A percentile compares a stretch with the other conserved stretches of the same genome.
Conservation (phyloP, 1,284 basidiomycete species). For the Leccinum pachyderme region DNA sequence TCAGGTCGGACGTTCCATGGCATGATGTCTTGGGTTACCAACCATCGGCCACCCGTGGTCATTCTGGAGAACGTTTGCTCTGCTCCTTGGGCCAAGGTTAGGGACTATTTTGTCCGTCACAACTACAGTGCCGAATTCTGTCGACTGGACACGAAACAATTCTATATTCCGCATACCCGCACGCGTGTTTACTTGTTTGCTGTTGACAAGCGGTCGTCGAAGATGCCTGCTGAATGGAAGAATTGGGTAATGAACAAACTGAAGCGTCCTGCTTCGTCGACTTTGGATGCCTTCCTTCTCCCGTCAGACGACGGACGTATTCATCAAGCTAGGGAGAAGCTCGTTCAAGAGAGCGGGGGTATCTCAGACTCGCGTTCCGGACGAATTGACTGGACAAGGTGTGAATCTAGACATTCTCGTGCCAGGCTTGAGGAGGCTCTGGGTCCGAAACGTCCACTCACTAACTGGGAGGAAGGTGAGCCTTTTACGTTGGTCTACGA, state of each 20-base stretch:
- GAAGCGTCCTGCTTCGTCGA: conserved; percentile 83
- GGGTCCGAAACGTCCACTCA: conserved; percentile 83
- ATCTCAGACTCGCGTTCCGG: conserved; percentile 62
- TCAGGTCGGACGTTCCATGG: conserved; percentile 88
- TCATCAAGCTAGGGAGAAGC: conserved; percentile 82
- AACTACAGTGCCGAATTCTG: conserved; percentile 75
- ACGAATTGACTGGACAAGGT: conserved; percentile 88
- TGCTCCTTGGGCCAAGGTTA: conserved; percentile 84
- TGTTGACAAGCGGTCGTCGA: conserved; percentile 57
- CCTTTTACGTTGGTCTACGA: background rate
- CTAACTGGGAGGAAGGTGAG: conserved; percentile 89
- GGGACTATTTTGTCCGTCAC: conserved; percentile 71
- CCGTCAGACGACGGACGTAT: conserved; percentile 89
- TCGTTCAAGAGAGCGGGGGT: conserved; percentile 62
- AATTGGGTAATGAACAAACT: conserved; percentile 60
- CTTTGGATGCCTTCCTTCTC: conserved; percentile 90
- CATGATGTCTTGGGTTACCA: conserved; percentile 91
- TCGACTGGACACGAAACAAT: conserved; percentile 89
- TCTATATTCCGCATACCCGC: conserved; percentile 93
- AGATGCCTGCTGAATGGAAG: conserved; percentile 72
- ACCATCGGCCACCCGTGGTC: conserved; percentile 85
- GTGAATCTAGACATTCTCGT: conserved; percentile 89
- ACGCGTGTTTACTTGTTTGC: conserved; percentile 88
- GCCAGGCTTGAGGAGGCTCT: conserved; percentile 83
- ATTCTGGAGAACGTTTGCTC: conserved; percentile 93